phyloP scores from a whole-genome alignment of 495 filamentous ascomycete genomes.

The Amphirosellinia nigrospora region DNA sequence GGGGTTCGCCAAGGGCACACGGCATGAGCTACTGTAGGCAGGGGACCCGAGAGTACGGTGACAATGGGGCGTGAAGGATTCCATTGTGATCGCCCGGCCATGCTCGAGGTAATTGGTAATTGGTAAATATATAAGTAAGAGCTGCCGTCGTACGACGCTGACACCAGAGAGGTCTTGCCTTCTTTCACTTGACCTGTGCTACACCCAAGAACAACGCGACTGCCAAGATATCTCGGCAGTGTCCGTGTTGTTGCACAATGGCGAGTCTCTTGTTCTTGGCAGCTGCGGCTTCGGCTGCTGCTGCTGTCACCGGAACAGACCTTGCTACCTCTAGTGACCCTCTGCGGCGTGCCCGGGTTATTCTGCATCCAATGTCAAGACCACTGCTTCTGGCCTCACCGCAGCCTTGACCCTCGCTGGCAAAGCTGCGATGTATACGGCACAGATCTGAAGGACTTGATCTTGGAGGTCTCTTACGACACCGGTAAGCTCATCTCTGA shows the following conservation, averaged over 20 bases:
- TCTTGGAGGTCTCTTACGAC: conserved; percentile 76
- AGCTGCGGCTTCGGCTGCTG: conserved; percentile 37
- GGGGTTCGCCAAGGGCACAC: conserved; percentile 13
- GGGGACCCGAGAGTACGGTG: not conserved
- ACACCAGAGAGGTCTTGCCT: not conserved
- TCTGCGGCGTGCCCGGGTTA: conserved; percentile 71
- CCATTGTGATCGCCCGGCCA: not conserved
- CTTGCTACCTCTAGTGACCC: conserved; percentile 36
- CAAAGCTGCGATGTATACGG: conserved; percentile 73
- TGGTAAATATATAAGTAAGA: conserved; percentile 12
- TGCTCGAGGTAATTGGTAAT: too few species aligned
- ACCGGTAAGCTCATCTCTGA: conserved; percentile 58
- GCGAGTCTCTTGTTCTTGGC: conserved; percentile 36
- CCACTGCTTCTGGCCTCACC: conserved; percentile 56
- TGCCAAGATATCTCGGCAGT: not conserved
- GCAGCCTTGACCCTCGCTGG: conserved; percentile 74
- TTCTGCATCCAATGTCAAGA: conserved; percentile 66
- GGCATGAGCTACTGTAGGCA: conserved; percentile 7
- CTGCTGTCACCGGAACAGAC: conserved; percentile 33
- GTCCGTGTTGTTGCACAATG: conserved; percentile 27
- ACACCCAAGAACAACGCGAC: not conserved
- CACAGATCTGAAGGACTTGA: conserved; percentile 68
- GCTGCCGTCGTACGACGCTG: not conserved
- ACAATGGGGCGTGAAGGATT: conserved; percentile 1
- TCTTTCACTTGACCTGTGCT: not conserved